Evolutionary conservation across 2,329 filamentous ascomycete species (phyloP), one percentile per base, ranked within the genome.

Genomic region (Fusarium sp.): DNA sequence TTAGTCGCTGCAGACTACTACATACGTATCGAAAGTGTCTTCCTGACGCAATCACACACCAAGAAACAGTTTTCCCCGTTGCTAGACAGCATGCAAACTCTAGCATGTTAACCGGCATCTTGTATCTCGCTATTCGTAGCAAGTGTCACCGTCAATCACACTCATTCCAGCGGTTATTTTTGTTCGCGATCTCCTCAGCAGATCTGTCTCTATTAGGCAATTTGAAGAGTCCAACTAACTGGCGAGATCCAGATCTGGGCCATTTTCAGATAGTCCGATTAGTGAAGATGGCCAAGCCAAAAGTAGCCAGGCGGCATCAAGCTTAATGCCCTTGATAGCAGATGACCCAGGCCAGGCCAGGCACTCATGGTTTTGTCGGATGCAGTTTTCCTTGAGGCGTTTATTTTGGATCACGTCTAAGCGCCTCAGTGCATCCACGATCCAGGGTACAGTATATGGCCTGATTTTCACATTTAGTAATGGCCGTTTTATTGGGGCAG

Each of bases 181-280:
- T 33, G 30, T 33, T 40, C 33, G 6, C 50, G 15, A n/a, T 44
- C 38, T 25, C 23, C 44, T 42, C 33, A n/a, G 46, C 32, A 43
- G 33, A 46, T 52, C 32, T 64, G 56, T 28, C 67, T 52, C 30
- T 21, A 56, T 68, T 60, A 44, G 58, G 71, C 53, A 74, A 68
- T 64, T 30, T 32, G 13, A 49, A 49, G 66, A 73, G 61, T 32
- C 16, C 30, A 33, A 71, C 28, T 35, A 49, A 19, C 32, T 28
- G 38, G 21, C 23, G 38, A 54, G 42, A 35, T 32, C 57, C 53
- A 53, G 54, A 69, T 32, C 43, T 38, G 32, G 23, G 32, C 54
- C 46, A 67, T 60, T 43, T 19, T 50, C 52, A 43, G 47, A 69
- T 64, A 49, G 50, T 69, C 49, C 33, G 44, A 68, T 46, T 33